These are phyloP conservation scores for Incumbomyces lentus DNA, from an alignment of 2,329 filamentous ascomycete genomes.

Conservation along the genomic window DNA sequence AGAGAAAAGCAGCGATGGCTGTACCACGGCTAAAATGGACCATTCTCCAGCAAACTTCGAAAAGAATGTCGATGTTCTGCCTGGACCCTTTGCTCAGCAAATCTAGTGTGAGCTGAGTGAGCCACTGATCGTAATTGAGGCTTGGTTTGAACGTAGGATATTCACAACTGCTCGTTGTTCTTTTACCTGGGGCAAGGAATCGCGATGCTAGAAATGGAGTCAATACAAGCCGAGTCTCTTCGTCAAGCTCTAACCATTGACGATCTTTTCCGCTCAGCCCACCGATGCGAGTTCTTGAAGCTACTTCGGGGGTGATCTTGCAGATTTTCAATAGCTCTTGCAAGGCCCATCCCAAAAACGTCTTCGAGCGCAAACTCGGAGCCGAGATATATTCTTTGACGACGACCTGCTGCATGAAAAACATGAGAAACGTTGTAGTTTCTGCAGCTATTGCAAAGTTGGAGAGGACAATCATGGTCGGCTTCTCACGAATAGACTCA, in stretches of 20 bases:
- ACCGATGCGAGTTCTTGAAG: conserved; percentile 22
- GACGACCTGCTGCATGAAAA: conserved; percentile 74
- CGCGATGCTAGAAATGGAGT: conserved; percentile 78
- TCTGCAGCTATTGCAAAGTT: conserved; percentile 76
- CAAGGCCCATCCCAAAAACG: conserved; percentile 88
- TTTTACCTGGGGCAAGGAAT: conserved; percentile 48
- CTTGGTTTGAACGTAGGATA: conserved; percentile 66
- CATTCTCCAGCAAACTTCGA: conserved; percentile 68
- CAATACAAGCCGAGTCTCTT: conserved; percentile 31
- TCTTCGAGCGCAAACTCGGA: conserved; percentile 77
- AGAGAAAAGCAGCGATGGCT: conserved; percentile 73
- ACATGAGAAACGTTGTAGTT: conserved; percentile 73
- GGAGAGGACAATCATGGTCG: conserved; percentile 72
- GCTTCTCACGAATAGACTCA: conserved; percentile 66
- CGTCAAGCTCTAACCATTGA: conserved; percentile 4
- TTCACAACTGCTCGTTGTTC: conserved; percentile 30
- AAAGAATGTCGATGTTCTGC: conserved; percentile 63
- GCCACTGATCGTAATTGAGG: conserved; percentile 67
- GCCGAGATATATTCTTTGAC: conserved; percentile 87
- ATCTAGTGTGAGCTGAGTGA: conserved; percentile 69
- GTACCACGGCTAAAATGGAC: conserved; percentile 71
- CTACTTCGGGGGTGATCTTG: conserved; percentile 53
- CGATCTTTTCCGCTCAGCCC: conserved; percentile 2
- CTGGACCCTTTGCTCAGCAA: conserved; percentile 69
- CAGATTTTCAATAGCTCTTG: conserved; percentile 77